Evolutionary conservation across 208 protist species (phyloP), one percentile per base, ranked within the genome.

Genomic region (Herpetomonas tarakana): DNA sequence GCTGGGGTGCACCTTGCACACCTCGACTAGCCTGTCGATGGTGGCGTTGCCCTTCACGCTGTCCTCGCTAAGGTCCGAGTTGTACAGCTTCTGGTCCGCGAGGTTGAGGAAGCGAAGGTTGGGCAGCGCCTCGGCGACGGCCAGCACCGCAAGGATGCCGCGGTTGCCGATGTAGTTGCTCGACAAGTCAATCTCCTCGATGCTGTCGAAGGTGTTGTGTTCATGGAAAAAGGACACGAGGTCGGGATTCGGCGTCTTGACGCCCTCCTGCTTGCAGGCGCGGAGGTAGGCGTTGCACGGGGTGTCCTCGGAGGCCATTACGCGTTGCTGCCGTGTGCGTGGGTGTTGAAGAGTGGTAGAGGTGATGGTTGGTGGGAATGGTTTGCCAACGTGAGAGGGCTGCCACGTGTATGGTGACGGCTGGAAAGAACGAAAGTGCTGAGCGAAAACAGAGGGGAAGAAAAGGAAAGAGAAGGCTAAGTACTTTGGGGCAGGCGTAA

Each of bases 91-190:
- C 61, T 96, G 89, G 49, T 91, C 84, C 21, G 74, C 65, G 27
- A 88, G 68, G 55, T 91, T 88, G 38, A 96, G 70, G 51, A 74
- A 86, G 59, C 89, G 86, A 51, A 96, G 86, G 51, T 76, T 81
- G 39, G 79, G 85, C n/a, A 91, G 73, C 31, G 80, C 59, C 73
- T 80, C 72, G 45, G 90, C 77, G n/a, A 96, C 83, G 26, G 67
- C 65, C 27, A 93, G 78, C 39, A 96, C 61, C 2, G 89, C 83
- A 21, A 96, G 68, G 38, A 96, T 83, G 19, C 86, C 86, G 67
- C 89, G 86, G 74, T 96, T 96, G 58, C 89, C 89, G 29, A 93
- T 52, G 73, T 96, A 96, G 62, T 89, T 91, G 51, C 76, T 75
- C 50, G 78, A 86, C 30, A 96, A 64, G 63, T 93, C 86, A 58